Evolutionary conservation across 768 basidiomycete species (phyloP).

Genomic region (Arthromyces matolae): DNA sequence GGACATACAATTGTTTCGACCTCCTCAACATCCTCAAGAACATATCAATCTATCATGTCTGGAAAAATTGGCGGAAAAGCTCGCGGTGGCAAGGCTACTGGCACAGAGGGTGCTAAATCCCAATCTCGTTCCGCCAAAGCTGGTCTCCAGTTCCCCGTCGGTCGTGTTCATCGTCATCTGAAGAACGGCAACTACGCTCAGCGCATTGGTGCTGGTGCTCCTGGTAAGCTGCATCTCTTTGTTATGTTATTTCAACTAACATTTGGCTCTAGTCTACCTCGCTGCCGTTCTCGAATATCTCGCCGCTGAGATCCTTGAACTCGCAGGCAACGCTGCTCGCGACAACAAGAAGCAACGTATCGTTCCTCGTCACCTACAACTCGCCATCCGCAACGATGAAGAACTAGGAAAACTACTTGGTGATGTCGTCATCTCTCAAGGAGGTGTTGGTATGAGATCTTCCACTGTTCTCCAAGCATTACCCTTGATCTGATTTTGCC

Average conservation of each 20-base stretch:
- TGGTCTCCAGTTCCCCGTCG: slow-evolving; percentile 73
- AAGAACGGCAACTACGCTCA: slow-evolving; percentile 78
- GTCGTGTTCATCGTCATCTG: slow-evolving; percentile 77
- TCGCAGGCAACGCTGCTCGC: slow-evolving; percentile 74
- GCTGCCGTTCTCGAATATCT: slow-evolving; percentile 83
- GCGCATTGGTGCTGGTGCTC: slow-evolving; percentile 76
- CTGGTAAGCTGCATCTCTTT: slow-evolving; percentile 37
- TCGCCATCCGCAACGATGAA: slow-evolving; percentile 82
- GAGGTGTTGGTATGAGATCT: slow-evolving; percentile 59
- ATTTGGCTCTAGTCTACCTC: slow-evolving; percentile 58
- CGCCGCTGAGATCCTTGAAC: slow-evolving; percentile 81
- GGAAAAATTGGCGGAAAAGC: slow-evolving; percentile 32
- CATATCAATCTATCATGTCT: slow-evolving; percentile 28
- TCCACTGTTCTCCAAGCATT: background rate
- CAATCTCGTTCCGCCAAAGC: slow-evolving; percentile 63
- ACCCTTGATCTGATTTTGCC: background rate
- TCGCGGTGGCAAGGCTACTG: slow-evolving; percentile 35
- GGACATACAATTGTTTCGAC: slow-evolving; percentile 3
- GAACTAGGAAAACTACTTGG: slow-evolving; percentile 82
- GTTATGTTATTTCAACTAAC: background rate
- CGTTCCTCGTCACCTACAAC: slow-evolving; percentile 80
- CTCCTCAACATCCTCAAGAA: slow-evolving; percentile 8
- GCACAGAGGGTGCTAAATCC: slow-evolving; percentile 39
- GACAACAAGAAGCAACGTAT: slow-evolving; percentile 84
- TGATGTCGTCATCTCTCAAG: slow-evolving; percentile 85